A percentile compares a stretch with the other conserved stretches of the same genome.
Evolutionary conservation across 2,329 filamentous ascomycete genomes (phyloP).

Genomic region (Diaporthe humulicola): DNA sequence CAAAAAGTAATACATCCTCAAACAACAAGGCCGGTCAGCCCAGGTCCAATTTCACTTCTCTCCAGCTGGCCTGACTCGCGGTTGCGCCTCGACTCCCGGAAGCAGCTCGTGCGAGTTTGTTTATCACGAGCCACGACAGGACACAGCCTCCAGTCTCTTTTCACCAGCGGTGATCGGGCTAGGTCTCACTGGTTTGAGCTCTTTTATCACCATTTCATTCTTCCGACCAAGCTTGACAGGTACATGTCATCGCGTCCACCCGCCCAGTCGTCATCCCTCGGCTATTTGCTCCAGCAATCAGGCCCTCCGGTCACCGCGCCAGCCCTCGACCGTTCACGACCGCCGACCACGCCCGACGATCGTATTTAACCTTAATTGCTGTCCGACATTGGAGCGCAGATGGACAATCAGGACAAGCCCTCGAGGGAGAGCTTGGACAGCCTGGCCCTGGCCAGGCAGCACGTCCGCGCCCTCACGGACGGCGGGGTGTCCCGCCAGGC

Average conservation of each 20-base stretch:
- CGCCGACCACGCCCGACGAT: conserved; percentile 20
- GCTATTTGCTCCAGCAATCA: conserved; percentile 18
- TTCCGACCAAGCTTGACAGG: conserved; percentile 25
- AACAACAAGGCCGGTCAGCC: conserved; percentile 33
- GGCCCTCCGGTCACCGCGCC: conserved; percentile 4
- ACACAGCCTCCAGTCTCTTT: conserved; percentile 27
- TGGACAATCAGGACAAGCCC: conserved; percentile 45
- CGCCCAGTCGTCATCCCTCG: conserved; percentile 16
- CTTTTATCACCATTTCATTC: conserved; percentile 19
- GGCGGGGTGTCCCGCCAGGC: conserved; percentile 49
- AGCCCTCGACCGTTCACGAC: conserved; percentile 12
- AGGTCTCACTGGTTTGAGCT: conserved; percentile 39
- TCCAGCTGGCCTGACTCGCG: conserved; percentile 39
- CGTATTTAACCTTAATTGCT: conserved; percentile 21
- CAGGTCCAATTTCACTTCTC: conserved; percentile 39
- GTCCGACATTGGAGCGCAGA: conserved; percentile 31
- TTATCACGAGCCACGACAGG: conserved; percentile 32
- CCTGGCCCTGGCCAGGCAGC: conserved; percentile 48
- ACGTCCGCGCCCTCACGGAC: conserved; percentile 49
- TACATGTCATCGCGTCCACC: conserved; percentile 8
- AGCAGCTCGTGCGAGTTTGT: conserved; percentile 19
- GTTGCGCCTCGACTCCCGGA: conserved; percentile 27
- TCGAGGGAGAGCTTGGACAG: conserved; percentile 47
- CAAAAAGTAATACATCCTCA: conserved; percentile 32
- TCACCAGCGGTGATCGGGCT: conserved; percentile 30